A percentile compares a stretch with the other conserved stretches of the same genome.
Evolutionary conservation across 768 basidiomycete species (phyloP).

Genomic region (Mrakia frigida): DNA sequence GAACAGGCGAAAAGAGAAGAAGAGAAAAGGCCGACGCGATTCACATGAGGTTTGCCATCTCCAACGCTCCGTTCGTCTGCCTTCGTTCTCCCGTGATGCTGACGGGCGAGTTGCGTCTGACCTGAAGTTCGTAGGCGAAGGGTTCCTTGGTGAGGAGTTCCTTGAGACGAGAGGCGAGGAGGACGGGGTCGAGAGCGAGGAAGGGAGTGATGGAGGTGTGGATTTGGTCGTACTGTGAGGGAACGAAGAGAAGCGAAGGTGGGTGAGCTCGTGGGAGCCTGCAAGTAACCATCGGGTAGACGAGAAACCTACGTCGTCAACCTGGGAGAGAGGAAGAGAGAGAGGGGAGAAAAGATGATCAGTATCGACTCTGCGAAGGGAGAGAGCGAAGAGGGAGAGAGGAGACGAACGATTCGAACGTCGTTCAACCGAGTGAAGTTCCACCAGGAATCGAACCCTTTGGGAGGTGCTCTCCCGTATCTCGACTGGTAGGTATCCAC

Average conservation of each 20-base stretch:
- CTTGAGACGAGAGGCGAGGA: conserved; percentile 33
- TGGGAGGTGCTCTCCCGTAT: conserved; percentile 36
- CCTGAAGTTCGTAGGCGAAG: conserved; percentile 4
- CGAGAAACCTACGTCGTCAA: conserved; percentile 8
- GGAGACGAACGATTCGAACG: conserved; percentile 3
- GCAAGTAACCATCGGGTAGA: background rate
- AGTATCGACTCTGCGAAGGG: background rate
- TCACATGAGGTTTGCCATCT: background rate
- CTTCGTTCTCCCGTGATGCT: background rate
- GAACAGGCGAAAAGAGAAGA: background rate
- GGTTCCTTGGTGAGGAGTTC: background rate
- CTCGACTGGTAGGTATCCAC: conserved; percentile 38
- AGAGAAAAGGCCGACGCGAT: background rate
- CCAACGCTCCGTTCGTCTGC: background rate
- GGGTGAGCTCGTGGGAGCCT: background rate
- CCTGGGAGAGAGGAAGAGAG: background rate
- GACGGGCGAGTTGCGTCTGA: background rate
- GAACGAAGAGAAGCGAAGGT: background rate
- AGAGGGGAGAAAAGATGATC: no score
- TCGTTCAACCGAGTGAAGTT: conserved; percentile 29
- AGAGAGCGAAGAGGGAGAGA: background rate
- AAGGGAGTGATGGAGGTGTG: conserved; percentile 36
- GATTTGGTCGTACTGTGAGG: conserved; percentile 38
- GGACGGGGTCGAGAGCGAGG: conserved; percentile 36
- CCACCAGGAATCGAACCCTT: conserved; percentile 42